Evolutionary conservation across 345 rosid genomes (phyloP), one percentile per base, ranked within the genome.

Genomic region (Brassica rapa): DNA sequence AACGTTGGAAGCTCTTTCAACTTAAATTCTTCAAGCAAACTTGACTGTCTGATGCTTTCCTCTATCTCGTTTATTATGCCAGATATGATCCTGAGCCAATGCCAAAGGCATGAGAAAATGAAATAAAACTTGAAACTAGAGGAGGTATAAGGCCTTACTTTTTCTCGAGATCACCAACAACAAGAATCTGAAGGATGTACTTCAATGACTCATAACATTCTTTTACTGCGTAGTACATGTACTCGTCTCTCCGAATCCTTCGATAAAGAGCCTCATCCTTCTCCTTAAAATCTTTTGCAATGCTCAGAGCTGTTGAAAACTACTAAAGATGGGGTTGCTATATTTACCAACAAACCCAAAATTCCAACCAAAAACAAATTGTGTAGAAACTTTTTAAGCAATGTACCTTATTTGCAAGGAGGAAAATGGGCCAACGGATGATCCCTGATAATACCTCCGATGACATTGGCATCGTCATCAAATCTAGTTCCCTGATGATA

Each of bases 381-480:
- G 14, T 70, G 8, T 60, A 71, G 24, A 53, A 12, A 57, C 5
- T 8, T 33, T 46, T 53, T 49, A 49, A 61, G 75, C 64, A 32
- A 8, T 35, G 66, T 81, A 94, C 98, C 97, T 94, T 88, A 84
- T 88, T 89, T 77, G 97, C 92, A 32, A 94, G 88, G 77, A 94
- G 97, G 81, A 94, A 94, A 78, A 94, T 87, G 12, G 98, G 98
- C 98, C 98, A 94, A 53, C 86, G 88, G 79, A 94, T 80, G 68
- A 84, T 84, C 80, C 87, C 95, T 27, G 84, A 81, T 63, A 88
- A 79, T 71, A 89, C 80, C 80, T 93, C 91, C 46, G 89, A 73
- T 30, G 93, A 83, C 86, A 87, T 84, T 10, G 95, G 91, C 63
- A 94, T 94, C 4, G 74, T 85, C 98, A 94, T 94, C 85, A 92